Percentiles rank a stretch among this genome's conserved stretches.
Evolutionary conservation across 805 yeast genomes (phyloP).

Genomic region (Middelhovenomyces tepae): DNA sequence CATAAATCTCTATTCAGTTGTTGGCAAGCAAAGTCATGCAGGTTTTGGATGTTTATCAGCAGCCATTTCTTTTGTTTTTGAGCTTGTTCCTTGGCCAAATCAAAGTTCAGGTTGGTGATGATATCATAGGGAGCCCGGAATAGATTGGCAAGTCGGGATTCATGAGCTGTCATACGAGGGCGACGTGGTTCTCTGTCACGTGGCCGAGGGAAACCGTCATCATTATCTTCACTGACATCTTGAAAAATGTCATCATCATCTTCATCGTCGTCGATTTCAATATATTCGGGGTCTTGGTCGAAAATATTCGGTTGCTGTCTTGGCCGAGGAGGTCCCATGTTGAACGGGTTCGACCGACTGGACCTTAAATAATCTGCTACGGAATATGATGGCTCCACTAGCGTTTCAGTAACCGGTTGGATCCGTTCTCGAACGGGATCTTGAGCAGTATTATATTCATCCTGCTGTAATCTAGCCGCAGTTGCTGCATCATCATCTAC

Average conservation of each 20-base stretch:
- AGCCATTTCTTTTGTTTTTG: constrained; percentile 66
- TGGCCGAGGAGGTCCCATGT: constrained; percentile 4
- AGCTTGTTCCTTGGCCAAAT: constrained; percentile 64
- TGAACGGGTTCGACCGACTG: neutral
- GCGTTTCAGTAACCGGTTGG: constrained; percentile 67
- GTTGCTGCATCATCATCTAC: constrained; percentile 40
- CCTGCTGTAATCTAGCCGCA: constrained; percentile 56
- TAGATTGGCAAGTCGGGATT: constrained; percentile 64
- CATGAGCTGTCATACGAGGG: constrained; percentile 42
- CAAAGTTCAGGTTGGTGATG: constrained; percentile 59
- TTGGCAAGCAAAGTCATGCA: constrained; percentile 79
- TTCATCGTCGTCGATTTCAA: constrained; percentile 28
- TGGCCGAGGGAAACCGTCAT: no score
- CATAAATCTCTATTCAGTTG: constrained; percentile 88
- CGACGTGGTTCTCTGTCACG: constrained; percentile 20
- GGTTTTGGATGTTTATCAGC: constrained; percentile 79
- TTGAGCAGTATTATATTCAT: constrained; percentile 41
- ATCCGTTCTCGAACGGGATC: constrained; percentile 67
- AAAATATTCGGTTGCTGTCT: constrained; percentile 6
- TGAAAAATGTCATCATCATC: constrained; percentile 35
- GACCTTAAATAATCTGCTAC: constrained; percentile 6
- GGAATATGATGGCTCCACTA: constrained; percentile 42
- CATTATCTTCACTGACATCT: constrained; percentile 22
- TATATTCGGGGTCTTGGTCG: constrained; percentile 8
- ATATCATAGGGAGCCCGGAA: constrained; percentile 94